A percentile compares a stretch with the other conserved stretches of the same genome.
Evolutionary conservation across 169 alveolate genomes (phyloP).

Genomic region (Haemoproteus tartakovskyi): DNA sequence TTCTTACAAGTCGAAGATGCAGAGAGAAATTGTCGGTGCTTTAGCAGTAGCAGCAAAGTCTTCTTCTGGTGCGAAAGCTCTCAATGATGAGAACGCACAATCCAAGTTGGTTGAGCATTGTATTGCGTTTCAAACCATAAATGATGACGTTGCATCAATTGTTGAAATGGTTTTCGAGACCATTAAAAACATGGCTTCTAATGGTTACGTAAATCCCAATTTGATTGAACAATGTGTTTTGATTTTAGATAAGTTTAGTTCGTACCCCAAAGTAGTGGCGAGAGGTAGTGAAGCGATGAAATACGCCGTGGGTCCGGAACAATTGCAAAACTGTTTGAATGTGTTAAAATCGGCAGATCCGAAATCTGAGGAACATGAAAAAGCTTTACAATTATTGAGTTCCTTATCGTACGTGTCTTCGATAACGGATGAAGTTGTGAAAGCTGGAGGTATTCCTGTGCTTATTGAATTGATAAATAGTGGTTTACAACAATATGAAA

Average conservation of each 20-base stretch:
- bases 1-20: constrained; percentile 56
- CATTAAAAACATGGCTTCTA: constrained; percentile 49
- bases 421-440: constrained; percentile 86
- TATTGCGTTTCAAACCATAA: constrained; percentile 27
- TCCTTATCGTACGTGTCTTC: constrained; percentile 89
- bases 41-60: constrained; percentile 72
- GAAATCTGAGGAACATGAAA: constrained; percentile 85
- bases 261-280: constrained; percentile 72
- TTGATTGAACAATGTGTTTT: constrained; percentile 53
- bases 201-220: constrained; percentile 56
- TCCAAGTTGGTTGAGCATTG: constrained; percentile 56
- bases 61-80: constrained; percentile 68
- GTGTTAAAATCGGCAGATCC: constrained; percentile 81
- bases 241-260: constrained; percentile 74
- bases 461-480: constrained; percentile 84
- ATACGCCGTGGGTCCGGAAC: constrained; percentile 84
- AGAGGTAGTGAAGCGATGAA: constrained; percentile 88
- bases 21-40: constrained; percentile 67
- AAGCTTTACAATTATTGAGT: constrained; percentile 85
- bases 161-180: constrained; percentile 44
- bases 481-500: constrained; percentile 79
- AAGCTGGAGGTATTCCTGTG: constrained; percentile 87
- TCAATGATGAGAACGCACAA: constrained; percentile 70
- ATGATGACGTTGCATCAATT: constrained; percentile 59
- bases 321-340: constrained; percentile 81